Evolutionary conservation across 768 basidiomycete species (phyloP).

Genomic region (Rhodosporidiobolus odoratus): DNA sequence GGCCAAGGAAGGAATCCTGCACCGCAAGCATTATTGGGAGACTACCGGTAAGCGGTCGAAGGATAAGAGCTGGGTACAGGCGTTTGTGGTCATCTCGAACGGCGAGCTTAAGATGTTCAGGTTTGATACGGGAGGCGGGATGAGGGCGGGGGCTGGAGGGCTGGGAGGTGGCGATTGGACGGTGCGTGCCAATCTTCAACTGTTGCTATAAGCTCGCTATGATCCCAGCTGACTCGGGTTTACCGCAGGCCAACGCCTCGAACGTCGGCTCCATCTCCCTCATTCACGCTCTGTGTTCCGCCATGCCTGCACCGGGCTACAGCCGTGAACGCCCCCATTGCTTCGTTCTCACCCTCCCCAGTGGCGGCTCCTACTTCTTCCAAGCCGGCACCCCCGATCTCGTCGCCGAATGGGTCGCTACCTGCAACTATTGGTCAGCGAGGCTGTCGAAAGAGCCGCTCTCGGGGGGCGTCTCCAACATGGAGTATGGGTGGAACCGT

Average conservation of each 20-base stretch:
- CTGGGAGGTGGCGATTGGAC: conserved; percentile 98
- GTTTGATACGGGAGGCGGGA: conserved; percentile 60
- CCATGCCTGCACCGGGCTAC: conserved; percentile 86
- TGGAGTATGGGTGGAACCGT: conserved; percentile 98
- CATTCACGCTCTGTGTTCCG: conserved; percentile 78
- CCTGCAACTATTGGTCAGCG: conserved; percentile 99
- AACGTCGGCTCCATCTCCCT: conserved; percentile 76
- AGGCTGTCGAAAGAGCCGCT: conserved; percentile 91
- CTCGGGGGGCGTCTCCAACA: conserved; percentile 92
- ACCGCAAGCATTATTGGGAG: conserved; percentile 93
- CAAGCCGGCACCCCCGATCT: conserved; percentile 98
- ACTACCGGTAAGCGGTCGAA: conserved; percentile 71
- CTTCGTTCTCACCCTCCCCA: conserved; percentile 84
- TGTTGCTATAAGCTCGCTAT: background rate
- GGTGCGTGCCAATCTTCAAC: conserved; percentile 54
- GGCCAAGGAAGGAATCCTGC: conserved; percentile 97
- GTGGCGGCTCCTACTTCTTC: conserved; percentile 92
- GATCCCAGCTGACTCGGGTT: conserved; percentile 1
- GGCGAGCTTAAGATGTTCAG: conserved; percentile 94
- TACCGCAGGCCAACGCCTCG: conserved; percentile 70
- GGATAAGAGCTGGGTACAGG: conserved; percentile 86
- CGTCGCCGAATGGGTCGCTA: conserved; percentile 97
- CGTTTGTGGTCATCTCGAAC: conserved; percentile 90
- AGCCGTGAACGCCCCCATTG: conserved; percentile 84
- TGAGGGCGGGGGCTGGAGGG: conserved; percentile 48